phyloP scores from a whole-genome alignment of 1,284 basidiomycete species.

The Trichosporon coremiiforme region DNA sequence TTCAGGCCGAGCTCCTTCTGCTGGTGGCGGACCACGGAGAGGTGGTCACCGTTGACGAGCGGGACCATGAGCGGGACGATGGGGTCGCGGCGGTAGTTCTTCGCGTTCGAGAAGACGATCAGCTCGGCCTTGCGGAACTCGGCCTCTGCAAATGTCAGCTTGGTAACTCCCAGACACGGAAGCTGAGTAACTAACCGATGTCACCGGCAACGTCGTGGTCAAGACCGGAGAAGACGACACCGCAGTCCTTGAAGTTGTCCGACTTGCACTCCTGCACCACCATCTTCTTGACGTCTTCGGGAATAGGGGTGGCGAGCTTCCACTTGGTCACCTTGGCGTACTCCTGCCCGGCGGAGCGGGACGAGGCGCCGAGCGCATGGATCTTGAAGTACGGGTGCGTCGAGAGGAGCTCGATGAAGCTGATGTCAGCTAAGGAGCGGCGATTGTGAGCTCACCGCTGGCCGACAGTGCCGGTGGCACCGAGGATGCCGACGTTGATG shows the following conservation, averaged over 20 bases:
- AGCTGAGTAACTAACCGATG: constrained; percentile 67
- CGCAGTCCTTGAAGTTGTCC: constrained; percentile 76
- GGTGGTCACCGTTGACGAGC: constrained; percentile 87
- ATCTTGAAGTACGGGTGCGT: constrained; percentile 89
- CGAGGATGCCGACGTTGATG: constrained; percentile 87
- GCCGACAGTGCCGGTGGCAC: constrained; percentile 95
- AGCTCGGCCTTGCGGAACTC: constrained; percentile 86
- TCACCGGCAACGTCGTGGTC: constrained; percentile 94
- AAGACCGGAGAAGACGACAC: constrained; percentile 89
- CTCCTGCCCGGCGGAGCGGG: constrained; percentile 81
- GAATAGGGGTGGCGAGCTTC: constrained; percentile 86
- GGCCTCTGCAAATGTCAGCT: constrained; percentile 63
- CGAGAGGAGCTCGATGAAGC: constrained; percentile 85
- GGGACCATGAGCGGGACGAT: constrained; percentile 96
- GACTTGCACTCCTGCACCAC: constrained; percentile 78
- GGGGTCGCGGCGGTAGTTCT: constrained; percentile 92
- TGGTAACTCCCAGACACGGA: no score
- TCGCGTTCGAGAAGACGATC: constrained; percentile 94
- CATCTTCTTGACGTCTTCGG: constrained; percentile 67
- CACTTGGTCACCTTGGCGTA: constrained; percentile 80
- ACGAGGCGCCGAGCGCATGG: constrained; percentile 84
- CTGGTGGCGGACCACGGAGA: constrained; percentile 84
- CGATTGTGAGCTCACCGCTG: constrained; percentile 62
- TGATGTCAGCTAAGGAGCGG: constrained; percentile 26
- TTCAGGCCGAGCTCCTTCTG: constrained; percentile 69